These are phyloP conservation scores for Starmera dryadoides DNA, from an alignment of 805 yeast genomes.

Conservation along the genomic window DNA sequence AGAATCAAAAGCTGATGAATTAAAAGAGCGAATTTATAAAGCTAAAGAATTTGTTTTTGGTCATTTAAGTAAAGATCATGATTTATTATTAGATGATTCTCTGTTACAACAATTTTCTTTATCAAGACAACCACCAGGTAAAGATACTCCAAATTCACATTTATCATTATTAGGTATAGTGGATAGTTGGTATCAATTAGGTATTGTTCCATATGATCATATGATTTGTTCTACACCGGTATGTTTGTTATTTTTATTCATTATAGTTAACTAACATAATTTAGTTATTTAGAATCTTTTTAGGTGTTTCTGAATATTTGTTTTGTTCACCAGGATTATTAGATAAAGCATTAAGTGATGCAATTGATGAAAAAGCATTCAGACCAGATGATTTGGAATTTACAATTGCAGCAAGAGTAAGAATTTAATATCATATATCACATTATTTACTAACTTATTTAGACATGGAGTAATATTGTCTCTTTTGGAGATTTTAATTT, in stretches of 20 bases:
- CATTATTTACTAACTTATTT: not conserved
- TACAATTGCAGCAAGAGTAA: constrained; percentile 71
- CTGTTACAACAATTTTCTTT: constrained; percentile 75
- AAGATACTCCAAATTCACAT: constrained; percentile 78
- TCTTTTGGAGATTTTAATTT: constrained; percentile 65
- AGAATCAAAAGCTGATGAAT: constrained; percentile 51
- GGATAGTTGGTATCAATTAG: constrained; percentile 84
- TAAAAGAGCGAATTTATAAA: constrained; percentile 46
- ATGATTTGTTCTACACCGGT: constrained; percentile 92
- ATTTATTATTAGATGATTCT: constrained; percentile 67
- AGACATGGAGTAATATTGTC: constrained; percentile 73
- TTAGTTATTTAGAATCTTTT: constrained; percentile 68
- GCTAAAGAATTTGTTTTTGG: constrained; percentile 80
- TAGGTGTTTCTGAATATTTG: constrained; percentile 89
- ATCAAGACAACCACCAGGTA: constrained; percentile 57
- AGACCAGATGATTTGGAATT: constrained; percentile 90
- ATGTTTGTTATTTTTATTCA: not conserved
- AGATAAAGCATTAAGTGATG: constrained; percentile 73
- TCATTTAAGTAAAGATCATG: constrained; percentile 46
- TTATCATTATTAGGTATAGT: constrained; percentile 83
- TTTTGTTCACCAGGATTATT: constrained; percentile 78
- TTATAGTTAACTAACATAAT: too few species aligned
- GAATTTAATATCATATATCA: constrained; percentile 9
- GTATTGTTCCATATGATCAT: constrained; percentile 91
- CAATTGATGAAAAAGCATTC: constrained; percentile 58